A percentile compares a stretch with the other conserved stretches of the same genome.
Conservation (phyloP, 306 rosid genomes). For the Parietaria judaica region DNA sequence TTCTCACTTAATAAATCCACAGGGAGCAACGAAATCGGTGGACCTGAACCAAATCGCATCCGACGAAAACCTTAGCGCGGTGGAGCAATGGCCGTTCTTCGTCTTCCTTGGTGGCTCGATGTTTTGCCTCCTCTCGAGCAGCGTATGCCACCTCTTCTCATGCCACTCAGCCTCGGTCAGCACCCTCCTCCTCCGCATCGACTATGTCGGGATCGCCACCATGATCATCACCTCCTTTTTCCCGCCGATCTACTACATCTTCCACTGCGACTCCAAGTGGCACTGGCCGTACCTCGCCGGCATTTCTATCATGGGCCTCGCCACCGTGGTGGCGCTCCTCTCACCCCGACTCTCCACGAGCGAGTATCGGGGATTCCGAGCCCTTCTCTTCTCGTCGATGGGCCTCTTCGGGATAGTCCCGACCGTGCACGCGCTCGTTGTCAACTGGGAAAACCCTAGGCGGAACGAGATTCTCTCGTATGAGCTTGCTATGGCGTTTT, state of each 20-base stretch:
- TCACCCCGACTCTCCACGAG: constrained; percentile 48
- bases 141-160: constrained; percentile 83
- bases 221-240: constrained; percentile 96
- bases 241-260: constrained; percentile 90
- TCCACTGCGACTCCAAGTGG: constrained; percentile 81
- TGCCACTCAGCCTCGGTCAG: constrained; percentile 67
- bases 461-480: constrained; percentile 55
- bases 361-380: constrained; percentile 55
- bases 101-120: constrained; percentile 82
- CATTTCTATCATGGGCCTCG: constrained; percentile 70
- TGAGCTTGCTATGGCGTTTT: constrained; percentile 67
- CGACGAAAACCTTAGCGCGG: background rate
- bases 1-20: constrained; percentile 8
- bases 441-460: constrained; percentile 71
- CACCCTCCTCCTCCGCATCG: constrained; percentile 51
- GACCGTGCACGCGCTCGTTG: constrained; percentile 57
- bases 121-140: constrained; percentile 93
- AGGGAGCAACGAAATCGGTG: constrained; percentile 48
- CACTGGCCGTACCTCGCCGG: constrained; percentile 71
- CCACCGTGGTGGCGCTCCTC: constrained; percentile 60
- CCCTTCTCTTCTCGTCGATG: constrained; percentile 78
- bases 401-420: constrained; percentile 87
- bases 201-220: constrained; percentile 66
- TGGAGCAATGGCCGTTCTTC: constrained; percentile 81
- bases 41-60: constrained; percentile 43